Evolutionary conservation across 805 yeast species (phyloP), one percentile per base, ranked within the genome.

Genomic region (Suhomyces vadensis): DNA sequence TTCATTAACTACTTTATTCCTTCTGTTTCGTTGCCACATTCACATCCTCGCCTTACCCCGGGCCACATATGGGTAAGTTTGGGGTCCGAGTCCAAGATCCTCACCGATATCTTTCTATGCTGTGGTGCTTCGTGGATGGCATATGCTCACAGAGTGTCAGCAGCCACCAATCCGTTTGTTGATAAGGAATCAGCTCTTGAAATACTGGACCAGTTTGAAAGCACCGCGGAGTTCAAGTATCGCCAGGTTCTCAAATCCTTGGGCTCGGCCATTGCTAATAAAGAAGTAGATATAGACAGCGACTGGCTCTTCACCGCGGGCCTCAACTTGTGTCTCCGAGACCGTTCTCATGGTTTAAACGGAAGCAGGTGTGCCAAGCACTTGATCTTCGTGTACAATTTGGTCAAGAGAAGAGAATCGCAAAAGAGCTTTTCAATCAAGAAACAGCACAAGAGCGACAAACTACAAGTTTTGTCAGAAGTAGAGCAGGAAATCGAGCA

Each of bases 61-160:
- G 48, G 37, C 3, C 46, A 48, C 19, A 35, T 51, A 3, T 53
- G 52, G 50, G 50, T 51, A 27, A 90, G 87, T 56, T 52, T 90
- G 19, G 70, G 63, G 0, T 73, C 77, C 48, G 97, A 94, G 60
- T 59, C 78, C 0, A 58, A 50, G 3, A 76, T 85, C 17, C 75
- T 96, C 46, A 39, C 49, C 0, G 58, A 68, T 1, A 73, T 89
- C 11, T 51, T 47, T 43, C 38, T 39, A 27, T 51, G 47, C 14
- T 53, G 57, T 24, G 57, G 55, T 5, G 52, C 55, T 5, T 38
- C 39, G 8, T 26, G 35, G 6, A n/a, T 41, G 27, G 26, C 36
- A n/a, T 21, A 13, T 22, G 20, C 39, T 21, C 26, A 24, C 10
- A 36, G 27, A 8, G 20, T 29, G 33, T 13, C 27, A 6, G 13